Percentiles rank a stretch among this genome's conserved stretches.
phyloP scores from a whole-genome alignment of 441 rosid genomes.

The Kokia cookei region DNA sequence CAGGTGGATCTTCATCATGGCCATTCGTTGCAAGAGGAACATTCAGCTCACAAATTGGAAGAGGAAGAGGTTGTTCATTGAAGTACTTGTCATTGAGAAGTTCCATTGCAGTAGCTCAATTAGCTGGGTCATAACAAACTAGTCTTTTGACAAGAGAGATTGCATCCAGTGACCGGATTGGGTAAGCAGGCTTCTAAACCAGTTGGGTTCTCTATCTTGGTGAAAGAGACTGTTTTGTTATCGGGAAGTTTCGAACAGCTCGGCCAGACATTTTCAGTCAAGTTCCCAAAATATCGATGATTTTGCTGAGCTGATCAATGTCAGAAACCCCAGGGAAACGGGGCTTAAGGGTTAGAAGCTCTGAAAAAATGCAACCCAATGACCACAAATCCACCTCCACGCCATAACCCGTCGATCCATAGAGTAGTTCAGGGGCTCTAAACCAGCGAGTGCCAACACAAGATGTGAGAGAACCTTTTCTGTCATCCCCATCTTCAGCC shows the following conservation, averaged over 20 bases:
- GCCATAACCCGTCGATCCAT: conserved; percentile 78
- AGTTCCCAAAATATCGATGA: conserved; percentile 58
- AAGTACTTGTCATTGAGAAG: conserved; percentile 67
- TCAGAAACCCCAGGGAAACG: conserved; percentile 85
- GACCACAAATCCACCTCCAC: conserved; percentile 89
- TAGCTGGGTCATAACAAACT: conserved; percentile 70
- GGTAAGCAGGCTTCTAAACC: conserved; percentile 62
- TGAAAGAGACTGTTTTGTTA: conserved; percentile 67
- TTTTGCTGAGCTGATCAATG: conserved; percentile 77
- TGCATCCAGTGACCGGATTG: conserved; percentile 42
- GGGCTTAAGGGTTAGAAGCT: conserved; percentile 69
- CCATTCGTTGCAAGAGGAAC: conserved; percentile 50
- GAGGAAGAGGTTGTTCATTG: conserved; percentile 69
- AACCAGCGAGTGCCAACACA: conserved; percentile 97
- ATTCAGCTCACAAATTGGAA: conserved; percentile 46
- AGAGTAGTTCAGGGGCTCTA: conserved; percentile 83
- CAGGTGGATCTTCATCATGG: conserved; percentile 61
- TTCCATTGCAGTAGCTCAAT: conserved; percentile 72
- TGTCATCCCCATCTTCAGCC: conserved; percentile 45
- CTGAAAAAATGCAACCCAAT: conserved; percentile 81
- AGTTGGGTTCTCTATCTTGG: conserved; percentile 56
- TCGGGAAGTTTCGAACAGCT: conserved; percentile 69
- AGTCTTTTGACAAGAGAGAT: conserved; percentile 60
- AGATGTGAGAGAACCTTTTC: conserved; percentile 64
- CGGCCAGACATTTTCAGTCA: conserved; percentile 34